phyloP scores from a whole-genome alignment of 768 basidiomycete genomes.

The Russula virescens region DNA sequence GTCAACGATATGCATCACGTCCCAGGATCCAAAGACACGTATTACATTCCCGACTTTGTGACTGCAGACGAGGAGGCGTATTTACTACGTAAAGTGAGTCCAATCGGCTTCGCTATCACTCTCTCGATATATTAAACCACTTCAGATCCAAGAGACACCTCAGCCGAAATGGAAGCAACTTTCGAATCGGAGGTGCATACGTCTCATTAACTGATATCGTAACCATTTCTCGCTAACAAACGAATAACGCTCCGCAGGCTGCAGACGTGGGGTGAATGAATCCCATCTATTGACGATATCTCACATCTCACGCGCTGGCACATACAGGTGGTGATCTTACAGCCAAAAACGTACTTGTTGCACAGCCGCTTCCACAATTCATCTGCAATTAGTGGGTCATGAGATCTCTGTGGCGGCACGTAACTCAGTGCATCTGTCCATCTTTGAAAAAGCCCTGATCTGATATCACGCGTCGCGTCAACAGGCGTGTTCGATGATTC shows the following conservation, averaged over 20 bases:
- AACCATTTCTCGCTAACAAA: background rate
- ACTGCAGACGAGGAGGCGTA: conserved; percentile 69
- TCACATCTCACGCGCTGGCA: background rate
- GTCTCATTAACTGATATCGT: conserved; percentile 19
- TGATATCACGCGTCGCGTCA: conserved; percentile 60
- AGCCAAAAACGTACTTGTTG: conserved; percentile 59
- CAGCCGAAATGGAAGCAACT: conserved; percentile 77
- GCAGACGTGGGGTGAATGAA: conserved; percentile 59
- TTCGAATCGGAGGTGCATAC: conserved; percentile 57
- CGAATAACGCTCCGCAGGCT: conserved; percentile 39
- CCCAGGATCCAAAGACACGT: conserved; percentile 38
- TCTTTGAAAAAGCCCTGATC: conserved; percentile 58
- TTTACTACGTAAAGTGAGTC: conserved; percentile 64
- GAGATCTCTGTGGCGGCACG: background rate
- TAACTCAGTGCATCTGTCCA: conserved; percentile 7
- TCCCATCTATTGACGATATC: background rate
- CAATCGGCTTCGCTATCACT: background rate
- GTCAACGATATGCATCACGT: too few species aligned
- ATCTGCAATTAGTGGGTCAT: conserved; percentile 56
- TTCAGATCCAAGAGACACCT: conserved; percentile 72
- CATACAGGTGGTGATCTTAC: conserved; percentile 66
- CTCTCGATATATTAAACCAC: conserved; percentile 1
- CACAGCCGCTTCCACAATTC: conserved; percentile 66
- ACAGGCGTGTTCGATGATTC: conserved; percentile 60
- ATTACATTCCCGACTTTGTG: conserved; percentile 76